phyloP scores from a whole-genome alignment of 23 red algal species.

The Pyropia haitanensis region DNA sequence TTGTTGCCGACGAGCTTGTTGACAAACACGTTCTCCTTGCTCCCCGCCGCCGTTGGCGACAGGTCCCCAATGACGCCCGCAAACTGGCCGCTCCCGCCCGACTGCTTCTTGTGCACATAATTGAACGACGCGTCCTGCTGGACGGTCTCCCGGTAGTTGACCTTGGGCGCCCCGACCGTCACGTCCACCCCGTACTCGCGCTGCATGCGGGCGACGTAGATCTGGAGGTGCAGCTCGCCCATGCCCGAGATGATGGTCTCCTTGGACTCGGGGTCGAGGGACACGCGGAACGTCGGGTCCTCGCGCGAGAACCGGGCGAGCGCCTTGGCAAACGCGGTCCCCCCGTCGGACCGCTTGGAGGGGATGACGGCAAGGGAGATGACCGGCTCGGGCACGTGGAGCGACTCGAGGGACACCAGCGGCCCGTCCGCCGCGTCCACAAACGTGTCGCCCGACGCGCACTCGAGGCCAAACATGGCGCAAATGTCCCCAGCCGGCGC shows the following conservation, averaged over 20 bases:
- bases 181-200: conserved; percentile 88
- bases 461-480: conserved; percentile 97
- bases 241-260: conserved; percentile 95
- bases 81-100: conserved; percentile 95
- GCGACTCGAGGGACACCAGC: conserved; percentile 74
- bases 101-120: conserved; percentile 96
- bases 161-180: conserved; percentile 78
- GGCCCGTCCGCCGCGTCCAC: conserved; percentile 31
- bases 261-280: conserved; percentile 82
- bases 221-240: conserved; percentile 95
- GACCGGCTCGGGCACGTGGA: conserved; percentile 90
- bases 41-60: conserved; percentile 18
- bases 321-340: conserved; percentile 69
- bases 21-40: conserved; percentile 62
- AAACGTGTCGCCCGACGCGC: conserved; percentile 94
- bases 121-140: conserved; percentile 48
- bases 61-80: conserved; percentile 82
- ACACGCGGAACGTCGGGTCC: conserved; percentile 92
- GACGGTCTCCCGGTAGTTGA: conserved; percentile 95
- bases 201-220: conserved; percentile 91
- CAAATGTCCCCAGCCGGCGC: conserved; percentile 89
- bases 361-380: conserved; percentile 85
- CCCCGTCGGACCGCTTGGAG: conserved; percentile 25
- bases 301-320: conserved; percentile 77
- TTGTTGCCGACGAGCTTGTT: conserved; percentile 88